Evolutionary conservation across 2,329 filamentous ascomycete species (phyloP).

Genomic region (Pseudogymnoascus sp.): DNA sequence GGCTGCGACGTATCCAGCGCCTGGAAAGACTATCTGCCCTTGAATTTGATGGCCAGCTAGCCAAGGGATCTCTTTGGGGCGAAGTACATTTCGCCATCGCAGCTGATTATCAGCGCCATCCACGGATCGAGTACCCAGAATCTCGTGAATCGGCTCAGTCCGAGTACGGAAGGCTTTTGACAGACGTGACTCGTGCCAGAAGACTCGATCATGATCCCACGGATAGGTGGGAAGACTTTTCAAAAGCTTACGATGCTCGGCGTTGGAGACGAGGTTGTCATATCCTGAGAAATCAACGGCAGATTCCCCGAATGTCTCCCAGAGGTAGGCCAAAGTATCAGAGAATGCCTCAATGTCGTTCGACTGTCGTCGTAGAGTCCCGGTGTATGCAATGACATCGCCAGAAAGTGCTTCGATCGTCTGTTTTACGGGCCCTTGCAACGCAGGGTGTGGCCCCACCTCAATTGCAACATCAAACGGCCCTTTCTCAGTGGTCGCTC

Average conservation of each 20-base stretch:
- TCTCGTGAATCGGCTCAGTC: slow-evolving; percentile 38
- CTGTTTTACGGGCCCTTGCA: slow-evolving; percentile 30
- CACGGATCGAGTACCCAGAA: slow-evolving; percentile 35
- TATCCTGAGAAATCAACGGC: slow-evolving; percentile 16
- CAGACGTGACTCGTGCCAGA: slow-evolving; percentile 47
- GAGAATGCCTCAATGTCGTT: slow-evolving; percentile 15
- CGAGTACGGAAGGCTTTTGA: slow-evolving; percentile 38
- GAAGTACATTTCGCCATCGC: slow-evolving; percentile 25
- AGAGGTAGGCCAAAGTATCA: slow-evolving; percentile 16
- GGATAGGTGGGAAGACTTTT: slow-evolving; percentile 43
- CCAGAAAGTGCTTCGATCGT: slow-evolving; percentile 22
- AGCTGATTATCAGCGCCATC: slow-evolving; percentile 20
- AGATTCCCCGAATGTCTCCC: background rate
- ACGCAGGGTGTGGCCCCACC: slow-evolving; percentile 31
- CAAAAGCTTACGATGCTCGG: slow-evolving; percentile 24
- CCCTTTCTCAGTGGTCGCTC: slow-evolving; percentile 12
- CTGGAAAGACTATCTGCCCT: slow-evolving; percentile 43
- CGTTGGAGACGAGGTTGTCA: slow-evolving; percentile 22
- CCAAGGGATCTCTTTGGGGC: slow-evolving; percentile 41
- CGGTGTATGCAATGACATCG: slow-evolving; percentile 13
- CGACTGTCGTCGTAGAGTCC: slow-evolving; percentile 13
- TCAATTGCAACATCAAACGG: slow-evolving; percentile 15
- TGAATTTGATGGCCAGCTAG: slow-evolving; percentile 44
- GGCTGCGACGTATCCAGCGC: slow-evolving; percentile 43
- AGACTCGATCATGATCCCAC: slow-evolving; percentile 44